A percentile compares a stretch with the other conserved stretches of the same genome.
These are phyloP conservation scores for Penicillium sp. DNA, from an alignment of 2,329 filamentous ascomycete genomes.

Conservation along the genomic window DNA sequence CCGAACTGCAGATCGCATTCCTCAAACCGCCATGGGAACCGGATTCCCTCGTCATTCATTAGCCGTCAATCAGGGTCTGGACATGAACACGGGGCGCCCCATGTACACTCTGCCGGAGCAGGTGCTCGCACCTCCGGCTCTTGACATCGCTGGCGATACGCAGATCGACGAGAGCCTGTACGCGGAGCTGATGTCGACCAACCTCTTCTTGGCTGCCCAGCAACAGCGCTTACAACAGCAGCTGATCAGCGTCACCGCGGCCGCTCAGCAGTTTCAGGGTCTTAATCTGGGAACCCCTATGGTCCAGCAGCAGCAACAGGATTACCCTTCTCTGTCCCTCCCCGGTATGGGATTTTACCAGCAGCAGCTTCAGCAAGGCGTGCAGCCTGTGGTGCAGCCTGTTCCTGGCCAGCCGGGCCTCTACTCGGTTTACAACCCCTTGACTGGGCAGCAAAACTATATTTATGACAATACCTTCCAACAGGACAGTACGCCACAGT, in stretches of 20 bases:
- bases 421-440: slow-evolving; percentile 73
- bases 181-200: slow-evolving; percentile 80
- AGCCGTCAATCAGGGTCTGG: too few relatives aligned
- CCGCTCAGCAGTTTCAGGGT: slow-evolving; percentile 71
- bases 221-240: slow-evolving; percentile 93
- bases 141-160: slow-evolving; percentile 60
- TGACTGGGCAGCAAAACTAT: slow-evolving; percentile 74
- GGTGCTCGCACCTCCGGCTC: slow-evolving; percentile 58
- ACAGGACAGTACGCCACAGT: too few relatives aligned
- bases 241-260: slow-evolving; percentile 70
- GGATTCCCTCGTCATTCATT: slow-evolving; percentile 46
- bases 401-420: slow-evolving; percentile 64
- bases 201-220: slow-evolving; percentile 84
- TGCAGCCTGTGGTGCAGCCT: slow-evolving; percentile 56
- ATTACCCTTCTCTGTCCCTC: slow-evolving; percentile 43
- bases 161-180: slow-evolving; percentile 79
- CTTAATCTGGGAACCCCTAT: slow-evolving; percentile 56
- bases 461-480: slow-evolving; percentile 38
- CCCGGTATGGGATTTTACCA: slow-evolving; percentile 52
- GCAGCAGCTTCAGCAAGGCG: slow-evolving; percentile 59
- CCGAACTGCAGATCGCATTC: slow-evolving; percentile 42
- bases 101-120: slow-evolving; percentile 71
- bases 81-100: too few relatives aligned
- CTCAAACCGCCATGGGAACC: slow-evolving; percentile 52
- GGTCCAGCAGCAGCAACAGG: slow-evolving; percentile 43